These are phyloP conservation scores for Aspergillus ibericus DNA, from an alignment of 2,329 filamentous ascomycete genomes.

Conservation along the genomic window DNA sequence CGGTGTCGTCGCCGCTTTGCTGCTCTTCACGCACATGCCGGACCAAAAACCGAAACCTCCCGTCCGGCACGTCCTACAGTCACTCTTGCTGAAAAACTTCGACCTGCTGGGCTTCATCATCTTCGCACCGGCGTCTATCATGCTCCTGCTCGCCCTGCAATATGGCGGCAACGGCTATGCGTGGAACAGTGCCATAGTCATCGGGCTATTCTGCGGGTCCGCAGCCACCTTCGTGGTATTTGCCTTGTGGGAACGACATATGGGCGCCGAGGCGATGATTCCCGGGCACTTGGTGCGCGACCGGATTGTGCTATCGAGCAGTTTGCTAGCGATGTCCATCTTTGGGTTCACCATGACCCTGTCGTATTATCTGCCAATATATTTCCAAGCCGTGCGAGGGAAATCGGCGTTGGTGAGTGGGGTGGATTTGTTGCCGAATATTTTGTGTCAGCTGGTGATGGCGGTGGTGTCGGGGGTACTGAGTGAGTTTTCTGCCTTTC, in stretches of 20 bases:
- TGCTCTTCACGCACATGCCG: slow-evolving; percentile 24
- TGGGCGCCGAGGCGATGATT: slow-evolving; percentile 15
- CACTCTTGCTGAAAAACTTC: slow-evolving; percentile 34
- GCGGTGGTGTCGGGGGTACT: slow-evolving; percentile 12
- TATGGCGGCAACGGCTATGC: slow-evolving; percentile 57
- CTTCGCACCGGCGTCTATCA: slow-evolving; percentile 55
- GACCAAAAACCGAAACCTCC: slow-evolving; percentile 4
- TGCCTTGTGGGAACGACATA: slow-evolving; percentile 13
- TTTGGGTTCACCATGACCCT: slow-evolving; percentile 31
- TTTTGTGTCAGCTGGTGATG: slow-evolving; percentile 34
- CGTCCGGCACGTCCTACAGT: slow-evolving; percentile 4
- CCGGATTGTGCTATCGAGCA: slow-evolving; percentile 23
- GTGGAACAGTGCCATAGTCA: slow-evolving; percentile 48
- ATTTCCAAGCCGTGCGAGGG: slow-evolving; percentile 47
- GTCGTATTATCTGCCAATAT: slow-evolving; percentile 41
- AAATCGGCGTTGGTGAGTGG: slow-evolving; percentile 27
- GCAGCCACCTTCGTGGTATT: slow-evolving; percentile 11
- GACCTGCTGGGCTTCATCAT: slow-evolving; percentile 53
- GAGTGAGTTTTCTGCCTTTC: background rate
- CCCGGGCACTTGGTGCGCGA: slow-evolving; percentile 6
- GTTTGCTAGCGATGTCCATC: slow-evolving; percentile 30
- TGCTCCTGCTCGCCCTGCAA: slow-evolving; percentile 57
- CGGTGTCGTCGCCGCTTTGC: slow-evolving; percentile 15
- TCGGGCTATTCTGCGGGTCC: slow-evolving; percentile 40
- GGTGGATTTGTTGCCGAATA: slow-evolving; percentile 27